phyloP scores from a whole-genome alignment of 1,139 yeast species.

The Pichia sp. region DNA sequence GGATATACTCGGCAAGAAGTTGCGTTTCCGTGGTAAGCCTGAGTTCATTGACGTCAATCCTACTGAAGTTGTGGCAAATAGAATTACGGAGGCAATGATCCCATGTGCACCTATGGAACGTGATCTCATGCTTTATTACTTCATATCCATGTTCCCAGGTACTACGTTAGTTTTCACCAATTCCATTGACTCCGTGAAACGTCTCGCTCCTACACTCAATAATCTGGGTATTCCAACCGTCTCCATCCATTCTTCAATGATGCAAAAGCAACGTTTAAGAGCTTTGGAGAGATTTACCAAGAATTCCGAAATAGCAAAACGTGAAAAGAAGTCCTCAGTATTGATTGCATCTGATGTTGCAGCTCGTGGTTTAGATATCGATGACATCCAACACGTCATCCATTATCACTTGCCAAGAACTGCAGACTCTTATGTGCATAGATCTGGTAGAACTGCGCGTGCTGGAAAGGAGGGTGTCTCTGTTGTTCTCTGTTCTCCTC shows the following conservation, averaged over 20 bases:
- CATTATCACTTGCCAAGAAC: conserved; percentile 94
- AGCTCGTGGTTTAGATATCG: conserved; percentile 95
- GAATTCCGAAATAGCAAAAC: conserved; percentile 39
- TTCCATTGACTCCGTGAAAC: conserved; percentile 87
- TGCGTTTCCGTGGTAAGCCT: conserved; percentile 55
- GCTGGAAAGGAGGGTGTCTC: conserved; percentile 94
- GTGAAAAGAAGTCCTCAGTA: conserved; percentile 50
- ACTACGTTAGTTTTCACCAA: conserved; percentile 88
- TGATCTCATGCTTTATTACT: conserved; percentile 85
- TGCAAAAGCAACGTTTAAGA: conserved; percentile 86
- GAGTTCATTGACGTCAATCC: conserved; percentile 81
- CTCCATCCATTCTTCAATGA: conserved; percentile 89
- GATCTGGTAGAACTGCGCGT: conserved; percentile 98
- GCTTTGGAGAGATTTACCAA: conserved; percentile 69
- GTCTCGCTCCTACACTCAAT: conserved; percentile 69
- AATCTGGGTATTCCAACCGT: conserved; percentile 67
- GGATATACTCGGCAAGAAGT: conserved; percentile 46
- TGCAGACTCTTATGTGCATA: conserved; percentile 90
- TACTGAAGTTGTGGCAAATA: conserved; percentile 66
- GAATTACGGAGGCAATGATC: conserved; percentile 76
- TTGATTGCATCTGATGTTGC: conserved; percentile 96
- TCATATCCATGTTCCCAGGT: conserved; percentile 81
- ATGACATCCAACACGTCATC: conserved; percentile 86
- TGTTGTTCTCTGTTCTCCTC: conserved; percentile 86
- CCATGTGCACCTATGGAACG: conserved; percentile 91